A percentile compares a stretch with the other conserved stretches of the same genome.
Conservation (phyloP, 139 green algal genomes). For the Tetraselmis chui region DNA sequence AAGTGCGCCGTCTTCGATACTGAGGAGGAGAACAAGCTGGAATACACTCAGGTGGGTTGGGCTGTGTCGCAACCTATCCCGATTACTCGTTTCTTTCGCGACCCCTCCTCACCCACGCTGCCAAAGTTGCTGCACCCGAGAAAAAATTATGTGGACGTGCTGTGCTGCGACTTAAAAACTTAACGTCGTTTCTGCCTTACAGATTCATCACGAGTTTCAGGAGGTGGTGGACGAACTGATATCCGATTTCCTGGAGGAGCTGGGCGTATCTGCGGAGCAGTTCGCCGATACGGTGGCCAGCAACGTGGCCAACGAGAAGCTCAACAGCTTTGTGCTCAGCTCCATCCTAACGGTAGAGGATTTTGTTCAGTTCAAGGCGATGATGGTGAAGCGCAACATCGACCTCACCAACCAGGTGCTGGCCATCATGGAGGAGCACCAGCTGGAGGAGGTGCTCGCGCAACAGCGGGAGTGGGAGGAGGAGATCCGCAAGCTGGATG, state of each 20-base stretch:
- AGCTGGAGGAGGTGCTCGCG: not conserved
- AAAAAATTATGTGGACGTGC: no score
- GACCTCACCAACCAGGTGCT: conserved; percentile 55
- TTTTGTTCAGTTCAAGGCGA: conserved; percentile 61
- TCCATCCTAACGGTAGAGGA: conserved; percentile 61
- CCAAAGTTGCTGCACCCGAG: no score
- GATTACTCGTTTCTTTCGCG: no score
- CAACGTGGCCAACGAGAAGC: conserved; percentile 12
- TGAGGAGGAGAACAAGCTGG: conserved; percentile 60
- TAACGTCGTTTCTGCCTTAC: no score
- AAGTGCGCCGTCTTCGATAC: conserved; percentile 43
- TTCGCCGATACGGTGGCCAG: conserved; percentile 19
- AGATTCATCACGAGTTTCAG: conserved; percentile 47
- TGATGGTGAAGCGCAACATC: conserved; percentile 61
- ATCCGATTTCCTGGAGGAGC: conserved; percentile 42
- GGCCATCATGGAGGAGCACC: not conserved
- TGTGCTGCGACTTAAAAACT: no score
- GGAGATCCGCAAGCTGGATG: not conserved
- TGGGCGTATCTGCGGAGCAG: conserved; percentile 36
- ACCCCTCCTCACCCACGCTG: no score
- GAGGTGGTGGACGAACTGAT: conserved; percentile 48
- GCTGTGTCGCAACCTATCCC: no score
- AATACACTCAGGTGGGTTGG: conserved; percentile 37
- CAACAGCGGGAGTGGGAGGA: not conserved
- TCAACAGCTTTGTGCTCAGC: conserved; percentile 42